Evolutionary conservation across 768 basidiomycete species (phyloP).

Genomic region (Tylopilus rubrobrunneus): DNA sequence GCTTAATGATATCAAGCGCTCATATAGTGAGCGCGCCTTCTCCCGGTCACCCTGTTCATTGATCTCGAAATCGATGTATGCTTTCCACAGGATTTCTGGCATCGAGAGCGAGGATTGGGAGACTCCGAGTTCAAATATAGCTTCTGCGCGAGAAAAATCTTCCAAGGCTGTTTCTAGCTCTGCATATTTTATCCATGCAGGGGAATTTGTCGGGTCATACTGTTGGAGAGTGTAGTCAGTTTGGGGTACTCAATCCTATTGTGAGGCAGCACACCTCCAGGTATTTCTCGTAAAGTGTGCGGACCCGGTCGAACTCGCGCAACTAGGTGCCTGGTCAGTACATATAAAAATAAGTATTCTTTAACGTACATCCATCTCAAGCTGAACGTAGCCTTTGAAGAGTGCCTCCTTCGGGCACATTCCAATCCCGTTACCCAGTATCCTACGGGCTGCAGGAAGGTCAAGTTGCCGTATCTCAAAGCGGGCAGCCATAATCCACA

Average conservation of each 20-base stretch:
- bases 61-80: constrained; percentile 95
- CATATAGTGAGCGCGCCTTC: constrained; percentile 79
- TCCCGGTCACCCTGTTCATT: constrained; percentile 87
- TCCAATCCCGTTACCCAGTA: constrained; percentile 87
- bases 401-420: constrained; percentile 95
- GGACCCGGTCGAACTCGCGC: constrained; percentile 92
- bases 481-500: constrained; percentile 90
- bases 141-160: constrained; percentile 85
- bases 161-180: constrained; percentile 85
- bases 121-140: constrained; percentile 90
- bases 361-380: constrained; percentile 76
- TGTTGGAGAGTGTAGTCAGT: constrained; percentile 21
- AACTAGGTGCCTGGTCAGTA: constrained; percentile 44
- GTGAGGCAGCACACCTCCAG: constrained; percentile 58
- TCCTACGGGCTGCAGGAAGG: constrained; percentile 78
- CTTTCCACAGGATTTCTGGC: constrained; percentile 94
- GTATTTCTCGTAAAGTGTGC: constrained; percentile 90
- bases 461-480: constrained; percentile 88
- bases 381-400: constrained; percentile 94
- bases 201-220: constrained; percentile 87
- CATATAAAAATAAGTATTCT: background rate
- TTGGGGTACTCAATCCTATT: background rate
- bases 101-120: constrained; percentile 83
- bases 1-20: constrained; percentile 78
- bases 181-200: constrained; percentile 96